phyloP scores from a whole-genome alignment of 306 rosid species.

The Arachis stenosperma region DNA sequence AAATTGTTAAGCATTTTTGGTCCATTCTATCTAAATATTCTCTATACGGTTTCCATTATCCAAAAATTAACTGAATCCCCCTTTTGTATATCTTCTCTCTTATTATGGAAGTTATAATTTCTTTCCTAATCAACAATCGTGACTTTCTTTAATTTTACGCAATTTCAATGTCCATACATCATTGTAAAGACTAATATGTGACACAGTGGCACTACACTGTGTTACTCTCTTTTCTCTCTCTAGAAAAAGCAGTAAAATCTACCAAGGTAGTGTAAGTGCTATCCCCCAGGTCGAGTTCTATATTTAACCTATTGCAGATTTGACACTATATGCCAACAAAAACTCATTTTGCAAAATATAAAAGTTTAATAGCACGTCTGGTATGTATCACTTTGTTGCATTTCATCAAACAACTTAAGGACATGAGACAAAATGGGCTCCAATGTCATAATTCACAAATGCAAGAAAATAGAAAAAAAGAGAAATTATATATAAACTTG shows the following conservation, averaged over 20 bases:
- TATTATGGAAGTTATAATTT: background rate
- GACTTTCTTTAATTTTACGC: constrained; percentile 4
- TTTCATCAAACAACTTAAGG: no score
- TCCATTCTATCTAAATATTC: constrained; percentile 9
- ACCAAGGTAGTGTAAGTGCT: background rate
- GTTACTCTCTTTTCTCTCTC: background rate
- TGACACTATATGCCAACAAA: background rate
- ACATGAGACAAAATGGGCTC: no score
- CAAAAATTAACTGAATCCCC: background rate
- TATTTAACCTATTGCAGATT: constrained; percentile 2
- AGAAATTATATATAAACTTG: no score
- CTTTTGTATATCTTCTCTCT: background rate
- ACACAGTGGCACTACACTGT: background rate
- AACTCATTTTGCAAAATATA: background rate
- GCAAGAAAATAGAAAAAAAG: no score
- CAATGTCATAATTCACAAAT: no score
- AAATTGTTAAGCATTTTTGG: constrained; percentile 2
- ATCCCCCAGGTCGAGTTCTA: background rate
- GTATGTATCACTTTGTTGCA: no score
- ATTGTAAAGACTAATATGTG: background rate
- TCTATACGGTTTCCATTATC: background rate
- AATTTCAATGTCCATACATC: background rate
- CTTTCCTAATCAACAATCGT: background rate
- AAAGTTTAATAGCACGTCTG: no score
- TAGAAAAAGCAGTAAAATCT: background rate